Conservation (phyloP, 2,329 filamentous ascomycete species). For the Pyricularia pennisetigena region DNA sequence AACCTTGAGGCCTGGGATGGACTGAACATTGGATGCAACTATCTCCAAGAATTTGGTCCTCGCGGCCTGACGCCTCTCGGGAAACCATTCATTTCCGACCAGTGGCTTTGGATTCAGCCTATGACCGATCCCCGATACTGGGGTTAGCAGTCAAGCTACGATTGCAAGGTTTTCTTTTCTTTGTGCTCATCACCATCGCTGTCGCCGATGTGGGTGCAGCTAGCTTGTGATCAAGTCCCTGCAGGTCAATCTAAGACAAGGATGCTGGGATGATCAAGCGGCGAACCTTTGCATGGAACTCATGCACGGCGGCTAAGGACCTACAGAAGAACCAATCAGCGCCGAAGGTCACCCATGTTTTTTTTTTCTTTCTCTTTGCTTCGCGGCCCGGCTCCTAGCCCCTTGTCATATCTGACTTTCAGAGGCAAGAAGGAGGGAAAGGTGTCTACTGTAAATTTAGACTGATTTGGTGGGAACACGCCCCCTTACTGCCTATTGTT, state of each 20-base stretch:
- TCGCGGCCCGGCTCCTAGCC: neutral
- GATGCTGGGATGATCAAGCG: neutral
- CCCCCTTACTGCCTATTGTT: neutral
- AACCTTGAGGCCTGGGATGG: neutral
- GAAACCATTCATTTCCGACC: neutral
- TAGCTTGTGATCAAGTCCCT: neutral
- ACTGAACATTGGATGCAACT: neutral
- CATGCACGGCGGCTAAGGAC: neutral
- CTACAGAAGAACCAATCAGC: neutral
- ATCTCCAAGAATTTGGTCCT: neutral
- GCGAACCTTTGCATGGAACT: neutral
- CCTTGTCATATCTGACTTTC: neutral
- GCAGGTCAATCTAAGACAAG: neutral
- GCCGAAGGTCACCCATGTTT: neutral
- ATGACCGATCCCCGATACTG: neutral
- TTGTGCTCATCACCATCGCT: neutral
- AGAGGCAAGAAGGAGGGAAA: neutral
- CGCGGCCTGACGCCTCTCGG: neutral
- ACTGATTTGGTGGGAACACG: neutral
- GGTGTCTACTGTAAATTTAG: too few relatives aligned
- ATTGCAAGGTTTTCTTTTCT: neutral
- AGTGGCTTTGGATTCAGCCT: neutral
- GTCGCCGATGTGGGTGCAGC: neutral
- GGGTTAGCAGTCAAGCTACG: neutral
- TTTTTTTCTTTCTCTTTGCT: neutral